phyloP scores from a whole-genome alignment of 164 flowering plant genomes.

The Buxus sempervirens region DNA sequence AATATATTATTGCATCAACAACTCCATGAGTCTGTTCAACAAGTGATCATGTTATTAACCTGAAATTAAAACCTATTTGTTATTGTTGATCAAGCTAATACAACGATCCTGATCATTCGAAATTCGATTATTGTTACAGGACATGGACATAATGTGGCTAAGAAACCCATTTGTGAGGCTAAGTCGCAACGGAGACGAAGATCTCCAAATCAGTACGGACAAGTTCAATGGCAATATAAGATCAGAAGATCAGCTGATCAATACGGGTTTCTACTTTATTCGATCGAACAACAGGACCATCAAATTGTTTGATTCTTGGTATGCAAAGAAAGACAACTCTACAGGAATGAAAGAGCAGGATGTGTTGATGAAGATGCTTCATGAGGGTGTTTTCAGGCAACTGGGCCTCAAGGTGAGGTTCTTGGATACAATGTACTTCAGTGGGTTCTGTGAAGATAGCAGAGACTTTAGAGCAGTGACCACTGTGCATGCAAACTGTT shows the following conservation, averaged over 20 bases:
- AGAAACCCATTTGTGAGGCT: too few relatives aligned
- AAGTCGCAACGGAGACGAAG: constrained; percentile 28
- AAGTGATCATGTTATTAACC: too few relatives aligned
- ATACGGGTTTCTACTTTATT: constrained; percentile 63
- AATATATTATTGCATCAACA: too few relatives aligned
- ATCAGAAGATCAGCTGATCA: constrained; percentile 28
- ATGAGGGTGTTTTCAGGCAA: constrained; percentile 17
- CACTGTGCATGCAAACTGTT: constrained; percentile 75
- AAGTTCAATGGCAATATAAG: constrained; percentile 33
- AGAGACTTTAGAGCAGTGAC: constrained; percentile 33
- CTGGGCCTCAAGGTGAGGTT: constrained; percentile 31
- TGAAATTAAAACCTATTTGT: too few relatives aligned
- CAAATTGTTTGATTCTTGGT: constrained; percentile 46
- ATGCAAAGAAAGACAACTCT: constrained; percentile 44
- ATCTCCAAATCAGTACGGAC: constrained; percentile 61
- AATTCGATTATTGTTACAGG: constrained; percentile 35
- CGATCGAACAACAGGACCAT: constrained; percentile 60
- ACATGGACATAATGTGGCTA: constrained; percentile 63
- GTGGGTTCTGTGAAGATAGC: constrained; percentile 60
- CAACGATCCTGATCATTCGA: too few relatives aligned
- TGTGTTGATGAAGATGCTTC: constrained; percentile 37
- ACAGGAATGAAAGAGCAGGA: constrained; percentile 66
- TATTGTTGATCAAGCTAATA: too few relatives aligned
- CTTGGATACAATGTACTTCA: constrained; percentile 46
- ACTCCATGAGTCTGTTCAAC: too few relatives aligned